A percentile compares a stretch with the other conserved stretches of the same genome.
These are phyloP conservation scores for Phytophthora gonapodyides DNA, from an alignment of 352 stramenopile genomes.

Conservation along the genomic window DNA sequence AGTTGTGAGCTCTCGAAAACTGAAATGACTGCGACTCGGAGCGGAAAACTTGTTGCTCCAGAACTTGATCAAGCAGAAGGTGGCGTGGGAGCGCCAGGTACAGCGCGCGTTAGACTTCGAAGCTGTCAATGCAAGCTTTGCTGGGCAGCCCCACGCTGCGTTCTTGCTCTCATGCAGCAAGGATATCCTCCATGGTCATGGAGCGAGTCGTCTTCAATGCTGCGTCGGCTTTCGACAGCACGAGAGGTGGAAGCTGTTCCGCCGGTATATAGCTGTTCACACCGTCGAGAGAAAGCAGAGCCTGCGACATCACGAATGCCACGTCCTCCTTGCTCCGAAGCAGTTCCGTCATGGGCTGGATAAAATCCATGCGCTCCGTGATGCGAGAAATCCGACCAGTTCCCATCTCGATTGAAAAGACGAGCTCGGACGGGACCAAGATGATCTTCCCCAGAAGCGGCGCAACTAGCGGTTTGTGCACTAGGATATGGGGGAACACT, in stretches of 20 bases:
- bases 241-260: too few species aligned
- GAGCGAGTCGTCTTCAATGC: too few species aligned
- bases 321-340: conserved; percentile 7
- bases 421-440: neutral
- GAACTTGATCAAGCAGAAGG: conserved; percentile 32
- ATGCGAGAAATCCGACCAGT: conserved; percentile 5
- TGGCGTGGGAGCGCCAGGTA: conserved; percentile 31
- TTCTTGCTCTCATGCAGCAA: too few species aligned
- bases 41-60: conserved; percentile 45
- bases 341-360: neutral
- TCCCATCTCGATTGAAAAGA: conserved; percentile 3
- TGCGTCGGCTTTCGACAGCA: too few species aligned
- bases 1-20: conserved; percentile 26
- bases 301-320: conserved; percentile 11
- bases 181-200: too few species aligned
- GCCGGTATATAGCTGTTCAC: conserved; percentile 1
- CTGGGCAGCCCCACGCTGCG: neutral
- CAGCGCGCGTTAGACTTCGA: conserved; percentile 40
- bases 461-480: neutral
- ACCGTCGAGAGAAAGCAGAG: conserved; percentile 8
- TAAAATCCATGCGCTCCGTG: conserved; percentile 14
- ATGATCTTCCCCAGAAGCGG: conserved; percentile 1
- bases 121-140: neutral
- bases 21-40: conserved; percentile 32
- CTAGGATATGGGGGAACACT: conserved; percentile 19